Conservation (phyloP, 2,329 filamentous ascomycete species). For the Sarocladium strictum region DNA sequence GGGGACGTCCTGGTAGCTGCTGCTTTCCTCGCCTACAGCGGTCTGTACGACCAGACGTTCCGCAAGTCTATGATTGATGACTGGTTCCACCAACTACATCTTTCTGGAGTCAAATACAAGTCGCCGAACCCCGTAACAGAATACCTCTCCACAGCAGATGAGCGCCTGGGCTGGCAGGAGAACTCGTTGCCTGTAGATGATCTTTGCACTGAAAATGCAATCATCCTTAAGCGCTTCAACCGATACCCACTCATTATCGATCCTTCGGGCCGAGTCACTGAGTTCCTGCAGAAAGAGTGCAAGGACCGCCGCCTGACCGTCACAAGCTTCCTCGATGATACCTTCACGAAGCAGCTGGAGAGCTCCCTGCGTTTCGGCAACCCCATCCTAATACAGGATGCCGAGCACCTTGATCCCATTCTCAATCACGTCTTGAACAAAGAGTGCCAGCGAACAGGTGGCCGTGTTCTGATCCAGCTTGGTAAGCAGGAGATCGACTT, state of each 20-base stretch:
- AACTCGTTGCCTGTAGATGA: slow-evolving; percentile 92
- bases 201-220: slow-evolving; percentile 96
- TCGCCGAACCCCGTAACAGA: slow-evolving; percentile 91
- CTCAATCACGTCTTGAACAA: slow-evolving; percentile 99
- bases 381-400: slow-evolving; percentile 96
- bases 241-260: slow-evolving; percentile 97
- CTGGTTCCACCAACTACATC: slow-evolving; percentile 87
- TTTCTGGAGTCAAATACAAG: slow-evolving; percentile 93
- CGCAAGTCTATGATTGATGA: slow-evolving; percentile 97
- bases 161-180: slow-evolving; percentile 90
- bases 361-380: slow-evolving; percentile 97
- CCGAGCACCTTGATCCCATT: slow-evolving; percentile 93
- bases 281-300: slow-evolving; percentile 92
- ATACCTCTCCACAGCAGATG: slow-evolving; percentile 93
- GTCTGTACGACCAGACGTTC: slow-evolving; percentile 97
- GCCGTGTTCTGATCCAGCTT: slow-evolving; percentile 94
- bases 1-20: slow-evolving; percentile 95
- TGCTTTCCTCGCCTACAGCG: slow-evolving; percentile 93
- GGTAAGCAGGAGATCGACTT: slow-evolving; percentile 99
- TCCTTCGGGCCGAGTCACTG: slow-evolving; percentile 87
- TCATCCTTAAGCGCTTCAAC: slow-evolving; percentile 96
- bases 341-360: slow-evolving; percentile 96
- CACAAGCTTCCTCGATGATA: slow-evolving; percentile 96
- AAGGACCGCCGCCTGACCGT: slow-evolving; percentile 90
- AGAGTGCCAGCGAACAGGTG: slow-evolving; percentile 97